phyloP scores from a whole-genome alignment of 2,329 filamentous ascomycete genomes.

The Beauveria australis region DNA sequence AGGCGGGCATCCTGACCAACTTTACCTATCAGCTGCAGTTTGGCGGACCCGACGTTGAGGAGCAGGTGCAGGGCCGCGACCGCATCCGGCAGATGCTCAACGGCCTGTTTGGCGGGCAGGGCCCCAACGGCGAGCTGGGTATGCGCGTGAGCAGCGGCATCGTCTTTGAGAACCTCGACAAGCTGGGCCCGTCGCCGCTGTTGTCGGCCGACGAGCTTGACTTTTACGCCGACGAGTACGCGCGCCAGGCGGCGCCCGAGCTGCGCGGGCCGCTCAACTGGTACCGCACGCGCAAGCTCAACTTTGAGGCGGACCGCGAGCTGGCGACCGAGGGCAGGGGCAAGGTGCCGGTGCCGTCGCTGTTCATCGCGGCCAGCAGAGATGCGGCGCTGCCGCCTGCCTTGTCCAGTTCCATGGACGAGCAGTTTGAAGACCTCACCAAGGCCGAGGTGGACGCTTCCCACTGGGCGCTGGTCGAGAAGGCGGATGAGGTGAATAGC shows the following conservation, averaged over 20 bases:
- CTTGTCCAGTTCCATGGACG: conserved; percentile 65
- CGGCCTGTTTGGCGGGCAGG: conserved; percentile 60
- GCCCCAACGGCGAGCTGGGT: conserved; percentile 43
- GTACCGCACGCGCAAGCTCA: conserved; percentile 70
- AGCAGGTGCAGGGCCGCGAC: conserved; percentile 45
- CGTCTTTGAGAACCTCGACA: conserved; percentile 52
- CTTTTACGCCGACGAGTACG: conserved; percentile 66
- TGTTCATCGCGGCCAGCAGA: conserved; percentile 65
- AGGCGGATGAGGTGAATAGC: conserved; percentile 60
- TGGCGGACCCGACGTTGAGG: conserved; percentile 57
- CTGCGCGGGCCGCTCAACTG: conserved; percentile 77
- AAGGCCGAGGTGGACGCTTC: conserved; percentile 56
- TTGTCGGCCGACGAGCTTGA: conserved; percentile 63
- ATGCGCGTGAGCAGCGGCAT: conserved; percentile 58
- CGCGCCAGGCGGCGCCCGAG: conserved; percentile 46
- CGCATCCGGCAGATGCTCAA: conserved; percentile 63
- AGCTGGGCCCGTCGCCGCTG: conserved; percentile 48
- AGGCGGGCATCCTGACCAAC: conserved; percentile 47
- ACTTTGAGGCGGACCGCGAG: conserved; percentile 56
- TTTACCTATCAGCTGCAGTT: conserved; percentile 84
- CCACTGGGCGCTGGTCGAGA: conserved; percentile 81
- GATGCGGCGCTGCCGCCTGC: conserved; percentile 66
- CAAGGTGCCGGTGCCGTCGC: conserved; percentile 51
- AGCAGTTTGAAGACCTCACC: conserved; percentile 55
- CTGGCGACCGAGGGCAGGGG: conserved; percentile 32